These are phyloP conservation scores for Suillus bovinus DNA, from an alignment of 768 basidiomycete genomes.

Conservation along the genomic window DNA sequence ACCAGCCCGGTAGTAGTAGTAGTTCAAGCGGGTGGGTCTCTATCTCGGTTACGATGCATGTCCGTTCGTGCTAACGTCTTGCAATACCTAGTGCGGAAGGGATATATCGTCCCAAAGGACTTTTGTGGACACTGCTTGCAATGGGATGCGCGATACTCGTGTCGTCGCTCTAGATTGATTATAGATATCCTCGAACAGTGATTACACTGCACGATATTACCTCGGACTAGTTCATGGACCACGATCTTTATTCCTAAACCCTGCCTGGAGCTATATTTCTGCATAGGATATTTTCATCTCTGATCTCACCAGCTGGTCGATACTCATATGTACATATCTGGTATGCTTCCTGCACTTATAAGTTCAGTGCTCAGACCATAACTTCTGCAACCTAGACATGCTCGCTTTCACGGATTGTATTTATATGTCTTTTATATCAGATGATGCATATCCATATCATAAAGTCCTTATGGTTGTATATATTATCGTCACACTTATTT, in stretches of 20 bases:
- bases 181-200: background rate
- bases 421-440: background rate
- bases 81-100: slow-evolving; percentile 16
- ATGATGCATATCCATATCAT: background rate
- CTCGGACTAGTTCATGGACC: background rate
- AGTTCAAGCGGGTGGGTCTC: slow-evolving; percentile 23
- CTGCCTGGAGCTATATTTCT: background rate
- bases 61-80: slow-evolving; percentile 7
- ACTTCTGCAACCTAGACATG: background rate
- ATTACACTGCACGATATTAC: background rate
- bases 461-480: background rate
- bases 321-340: background rate
- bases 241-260: background rate
- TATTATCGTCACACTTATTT: background rate
- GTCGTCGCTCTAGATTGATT: slow-evolving; percentile 16
- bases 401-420: background rate
- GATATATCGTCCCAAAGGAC: slow-evolving; percentile 12
- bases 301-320: background rate
- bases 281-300: background rate
- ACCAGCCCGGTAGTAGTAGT: slow-evolving; percentile 26
- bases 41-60: background rate
- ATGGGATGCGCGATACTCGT: slow-evolving; percentile 15
- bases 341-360: background rate
- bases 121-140: slow-evolving; percentile 18
- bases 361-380: background rate